phyloP scores from a whole-genome alignment of 495 filamentous ascomycete species.

The Aspergillus kassunensis region DNA sequence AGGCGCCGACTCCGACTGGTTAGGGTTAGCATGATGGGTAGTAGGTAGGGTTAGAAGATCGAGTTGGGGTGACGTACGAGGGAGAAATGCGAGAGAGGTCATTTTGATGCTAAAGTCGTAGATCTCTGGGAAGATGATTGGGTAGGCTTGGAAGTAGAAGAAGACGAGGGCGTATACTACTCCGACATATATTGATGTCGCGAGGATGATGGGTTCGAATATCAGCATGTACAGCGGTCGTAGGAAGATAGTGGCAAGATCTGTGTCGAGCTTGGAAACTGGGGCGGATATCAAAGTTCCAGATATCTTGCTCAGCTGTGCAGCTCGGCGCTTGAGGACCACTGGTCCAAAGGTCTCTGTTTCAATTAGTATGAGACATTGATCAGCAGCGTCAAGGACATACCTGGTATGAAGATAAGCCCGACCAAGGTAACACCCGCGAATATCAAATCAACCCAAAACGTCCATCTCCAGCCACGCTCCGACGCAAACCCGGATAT shows the following conservation, averaged over 20 bases:
- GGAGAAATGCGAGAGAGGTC: slow-evolving; percentile 42
- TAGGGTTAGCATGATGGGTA: slow-evolving; percentile 9
- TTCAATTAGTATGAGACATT: not conserved
- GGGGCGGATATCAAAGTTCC: slow-evolving; percentile 31
- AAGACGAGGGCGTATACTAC: slow-evolving; percentile 72
- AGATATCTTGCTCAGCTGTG: slow-evolving; percentile 51
- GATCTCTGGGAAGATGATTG: slow-evolving; percentile 54
- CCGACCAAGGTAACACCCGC: slow-evolving; percentile 43
- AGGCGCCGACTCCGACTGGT: slow-evolving; percentile 37
- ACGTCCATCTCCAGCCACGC: slow-evolving; percentile 64
- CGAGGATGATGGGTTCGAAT: slow-evolving; percentile 61
- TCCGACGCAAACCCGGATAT: slow-evolving; percentile 57
- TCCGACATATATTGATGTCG: slow-evolving; percentile 64
- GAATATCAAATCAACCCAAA: slow-evolving; percentile 59
- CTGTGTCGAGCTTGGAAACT: slow-evolving; percentile 1
- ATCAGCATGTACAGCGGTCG: slow-evolving; percentile 45
- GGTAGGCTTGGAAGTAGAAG: slow-evolving; percentile 65
- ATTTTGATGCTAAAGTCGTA: slow-evolving; percentile 34
- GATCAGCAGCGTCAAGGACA: not conserved
- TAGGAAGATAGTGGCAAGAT: slow-evolving; percentile 34
- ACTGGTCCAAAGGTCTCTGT: slow-evolving; percentile 61
- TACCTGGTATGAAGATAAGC: slow-evolving; percentile 45
- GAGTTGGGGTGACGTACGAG: slow-evolving; percentile 25
- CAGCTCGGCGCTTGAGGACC: slow-evolving; percentile 55
- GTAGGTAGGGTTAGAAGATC: not conserved